phyloP scores from a whole-genome alignment of 148 eudicot genomes.

The Vaccinium vitisidaea region DNA sequence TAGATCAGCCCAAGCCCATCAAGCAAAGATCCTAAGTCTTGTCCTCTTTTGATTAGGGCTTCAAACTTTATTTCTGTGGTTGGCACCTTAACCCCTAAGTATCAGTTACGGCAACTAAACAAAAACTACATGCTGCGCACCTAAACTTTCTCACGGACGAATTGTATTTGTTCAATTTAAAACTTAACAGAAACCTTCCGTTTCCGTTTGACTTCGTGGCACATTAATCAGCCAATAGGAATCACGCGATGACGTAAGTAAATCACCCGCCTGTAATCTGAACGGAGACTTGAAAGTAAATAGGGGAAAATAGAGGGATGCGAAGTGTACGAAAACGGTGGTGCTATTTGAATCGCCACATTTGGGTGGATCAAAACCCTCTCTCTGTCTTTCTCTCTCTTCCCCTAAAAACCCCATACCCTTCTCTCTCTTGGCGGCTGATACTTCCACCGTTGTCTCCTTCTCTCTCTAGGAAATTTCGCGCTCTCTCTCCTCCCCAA shows the following conservation, averaged over 20 bases:
- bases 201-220: not conserved
- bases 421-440: constrained; percentile 36
- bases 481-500: constrained; percentile 17
- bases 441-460: constrained; percentile 7
- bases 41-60: constrained; percentile 5
- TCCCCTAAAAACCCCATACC: constrained; percentile 33
- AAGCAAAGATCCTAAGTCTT: not conserved
- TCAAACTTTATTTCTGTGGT: not conserved
- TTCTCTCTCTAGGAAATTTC: constrained; percentile 11
- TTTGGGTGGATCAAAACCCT: constrained; percentile 33
- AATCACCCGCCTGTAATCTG: not conserved
- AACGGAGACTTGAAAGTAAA: not conserved
- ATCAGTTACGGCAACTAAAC: not conserved
- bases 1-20: constrained; percentile 10
- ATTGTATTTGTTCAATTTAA: not conserved
- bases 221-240: not conserved
- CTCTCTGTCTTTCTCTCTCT: constrained; percentile 11
- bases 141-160: not conserved
- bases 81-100: constrained; percentile 1
- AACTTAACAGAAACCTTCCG: not conserved
- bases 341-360: constrained; percentile 54
- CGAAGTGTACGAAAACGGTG: constrained; percentile 23
- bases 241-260: not conserved
- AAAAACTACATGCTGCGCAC: not conserved
- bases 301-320: not conserved